Conservation (phyloP, 129 eudicot species). For the Cynara cardunculus region DNA sequence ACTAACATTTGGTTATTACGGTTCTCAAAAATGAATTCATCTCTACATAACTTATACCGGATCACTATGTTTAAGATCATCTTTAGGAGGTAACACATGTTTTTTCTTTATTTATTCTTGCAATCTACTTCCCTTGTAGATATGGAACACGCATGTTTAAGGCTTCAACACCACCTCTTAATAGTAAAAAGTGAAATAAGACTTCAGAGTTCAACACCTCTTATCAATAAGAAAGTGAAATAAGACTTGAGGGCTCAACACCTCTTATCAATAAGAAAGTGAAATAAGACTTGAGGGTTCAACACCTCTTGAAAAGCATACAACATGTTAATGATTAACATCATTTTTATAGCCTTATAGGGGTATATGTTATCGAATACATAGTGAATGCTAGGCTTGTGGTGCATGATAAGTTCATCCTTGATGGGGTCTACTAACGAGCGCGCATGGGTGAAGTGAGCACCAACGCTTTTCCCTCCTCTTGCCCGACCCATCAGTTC, state of each 20-base stretch:
- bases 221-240: background rate
- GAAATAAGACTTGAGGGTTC: background rate
- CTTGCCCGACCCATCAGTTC: slow-evolving; percentile 35
- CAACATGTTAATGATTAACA: background rate
- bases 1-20: background rate
- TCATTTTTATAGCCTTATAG: background rate
- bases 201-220: background rate
- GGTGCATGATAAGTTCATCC: slow-evolving; percentile 18
- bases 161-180: background rate
- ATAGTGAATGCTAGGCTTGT: slow-evolving; percentile 19
- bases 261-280: background rate
- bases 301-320: background rate
- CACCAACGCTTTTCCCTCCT: slow-evolving; percentile 32
- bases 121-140: background rate
- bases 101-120: background rate
- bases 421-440: slow-evolving; percentile 36
- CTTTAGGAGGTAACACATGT: background rate
- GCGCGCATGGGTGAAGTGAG: slow-evolving; percentile 40
- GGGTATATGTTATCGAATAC: background rate
- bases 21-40: background rate
- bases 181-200: background rate
- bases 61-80: background rate
- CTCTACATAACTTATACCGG: background rate
- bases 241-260: background rate
- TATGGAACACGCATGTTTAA: background rate